Base-by-base conservation (phyloP, 1,284 basidiomycete species). In the Cryptococcus sp. region DNA sequence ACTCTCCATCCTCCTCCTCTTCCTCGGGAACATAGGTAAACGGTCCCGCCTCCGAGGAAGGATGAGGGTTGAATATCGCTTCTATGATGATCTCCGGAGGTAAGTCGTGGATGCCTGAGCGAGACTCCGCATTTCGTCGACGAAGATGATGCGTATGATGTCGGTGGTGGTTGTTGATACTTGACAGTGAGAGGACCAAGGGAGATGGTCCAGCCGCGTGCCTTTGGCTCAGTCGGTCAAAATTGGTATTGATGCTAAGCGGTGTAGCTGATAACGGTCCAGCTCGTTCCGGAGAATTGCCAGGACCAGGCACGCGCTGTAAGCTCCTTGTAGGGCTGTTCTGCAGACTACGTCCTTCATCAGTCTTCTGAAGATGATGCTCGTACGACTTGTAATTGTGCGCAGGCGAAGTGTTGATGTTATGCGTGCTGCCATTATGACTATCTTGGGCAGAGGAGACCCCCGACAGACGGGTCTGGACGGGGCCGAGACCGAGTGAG, bases 51-150 rank as follows among this genome's bases (percentile, higher is more conserved):
- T 71, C 70, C 11, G 50, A 57, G 0, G 64, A 65, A 0, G 70
- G 65, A 22, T 56, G 55, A 1, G 75, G 75, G 54, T 78, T 77
- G 66, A 77, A 78, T 19, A 77, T 61, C 22, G 64, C 64, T 60
- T 78, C 75, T 41, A 75, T 73, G 41, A 77, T 65, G 1, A 67
- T 58, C 25, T 77, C 74, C 5, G 77, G 67, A 0, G 68, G 54
- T 15, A 70, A 53, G 30, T 72, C 68, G 47, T 63, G 55, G 8
- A 63, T 59, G 20, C 59, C 62, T 15, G 55, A 61, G 8, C 46
- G 47, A 3, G 27, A 57, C 11, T 23, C n/a, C 38, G 38, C 59
- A 20, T 47, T 54, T 22, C 45, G 43, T 35, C 40, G 13, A 16
- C 48, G 39, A 22, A 60, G 49, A 53, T 63, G 59, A 23, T 59